Conservation (phyloP, 2,329 filamentous ascomycete genomes). For the Epichloe coenophiala region DNA sequence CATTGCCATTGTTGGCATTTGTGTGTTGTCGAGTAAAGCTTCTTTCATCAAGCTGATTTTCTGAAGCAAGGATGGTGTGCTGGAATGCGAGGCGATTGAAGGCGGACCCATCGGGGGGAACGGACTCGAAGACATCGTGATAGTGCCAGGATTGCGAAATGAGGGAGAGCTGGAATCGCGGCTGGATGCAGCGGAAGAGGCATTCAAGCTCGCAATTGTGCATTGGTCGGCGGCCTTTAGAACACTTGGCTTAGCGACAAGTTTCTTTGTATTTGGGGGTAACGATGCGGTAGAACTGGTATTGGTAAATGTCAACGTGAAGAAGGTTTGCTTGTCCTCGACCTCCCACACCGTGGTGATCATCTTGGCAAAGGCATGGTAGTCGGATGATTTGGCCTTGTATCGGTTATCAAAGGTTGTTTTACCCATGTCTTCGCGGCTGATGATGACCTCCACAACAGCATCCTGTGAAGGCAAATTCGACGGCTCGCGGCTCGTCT, state of each 20-base stretch:
- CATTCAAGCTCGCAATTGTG: slow-evolving; percentile 29
- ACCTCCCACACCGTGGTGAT: slow-evolving; percentile 62
- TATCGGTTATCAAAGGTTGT: slow-evolving; percentile 21
- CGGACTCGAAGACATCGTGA: slow-evolving; percentile 40
- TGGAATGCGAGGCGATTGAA: slow-evolving; percentile 36
- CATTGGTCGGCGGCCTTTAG: slow-evolving; percentile 34
- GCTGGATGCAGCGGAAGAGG: slow-evolving; percentile 33
- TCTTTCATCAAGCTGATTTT: slow-evolving; percentile 68
- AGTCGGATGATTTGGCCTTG: slow-evolving; percentile 23
- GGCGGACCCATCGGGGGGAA: slow-evolving; percentile 59
- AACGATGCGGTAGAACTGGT: slow-evolving; percentile 28
- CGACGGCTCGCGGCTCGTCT: slow-evolving; percentile 17
- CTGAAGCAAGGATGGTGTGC: slow-evolving; percentile 52
- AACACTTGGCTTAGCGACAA: slow-evolving; percentile 24
- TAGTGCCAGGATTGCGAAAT: slow-evolving; percentile 36
- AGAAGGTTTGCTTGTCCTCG: slow-evolving; percentile 55
- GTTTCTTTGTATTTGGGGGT: slow-evolving; percentile 21
- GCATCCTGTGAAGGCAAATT: slow-evolving; percentile 39
- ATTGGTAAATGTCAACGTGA: slow-evolving; percentile 62
- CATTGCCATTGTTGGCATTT: slow-evolving; percentile 63
- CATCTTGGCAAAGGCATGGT: slow-evolving; percentile 52
- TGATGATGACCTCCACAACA: slow-evolving; percentile 54
- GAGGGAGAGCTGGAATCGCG: slow-evolving; percentile 33
- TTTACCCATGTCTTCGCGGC: slow-evolving; percentile 31
- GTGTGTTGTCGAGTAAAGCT: slow-evolving; percentile 60